Conservation (phyloP, 768 basidiomycete genomes). For the Tremella mesenterica region DNA sequence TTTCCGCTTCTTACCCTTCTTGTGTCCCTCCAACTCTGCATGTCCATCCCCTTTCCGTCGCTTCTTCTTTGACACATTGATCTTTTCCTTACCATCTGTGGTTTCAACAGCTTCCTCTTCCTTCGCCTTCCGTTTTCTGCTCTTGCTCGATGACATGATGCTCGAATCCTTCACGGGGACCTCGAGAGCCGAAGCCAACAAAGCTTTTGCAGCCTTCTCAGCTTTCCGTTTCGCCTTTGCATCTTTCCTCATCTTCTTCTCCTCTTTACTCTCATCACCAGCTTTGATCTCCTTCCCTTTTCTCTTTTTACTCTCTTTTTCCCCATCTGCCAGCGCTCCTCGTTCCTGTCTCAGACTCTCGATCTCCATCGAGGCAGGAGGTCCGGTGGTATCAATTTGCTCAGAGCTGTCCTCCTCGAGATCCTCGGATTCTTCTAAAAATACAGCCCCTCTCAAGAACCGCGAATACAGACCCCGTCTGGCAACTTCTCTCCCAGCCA, state of each 20-base stretch:
- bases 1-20: no score
- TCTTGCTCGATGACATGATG: no score
- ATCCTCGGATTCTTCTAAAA: conserved; percentile 8
- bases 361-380: background rate
- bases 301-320: no score
- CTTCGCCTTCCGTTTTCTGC: background rate
- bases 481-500: conserved; percentile 70
- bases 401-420: conserved; percentile 1
- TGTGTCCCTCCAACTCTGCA: no score
- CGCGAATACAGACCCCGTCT: conserved; percentile 63
- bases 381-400: conserved; percentile 3
- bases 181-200: no score
- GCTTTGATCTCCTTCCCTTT: background rate
- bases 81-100: no score
- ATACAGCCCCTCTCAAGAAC: conserved; percentile 60
- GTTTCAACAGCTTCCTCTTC: background rate
- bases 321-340: no score
- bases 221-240: conserved; percentile 16
- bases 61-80: background rate
- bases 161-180: no score
- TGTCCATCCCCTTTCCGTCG: background rate
- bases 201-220: conserved; percentile 38
- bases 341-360: no score
- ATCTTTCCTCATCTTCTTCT: conserved; percentile 12
- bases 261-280: conserved; percentile 6